Conservation (phyloP, 305 asterid genomes). For the Rubia tinctorum region DNA sequence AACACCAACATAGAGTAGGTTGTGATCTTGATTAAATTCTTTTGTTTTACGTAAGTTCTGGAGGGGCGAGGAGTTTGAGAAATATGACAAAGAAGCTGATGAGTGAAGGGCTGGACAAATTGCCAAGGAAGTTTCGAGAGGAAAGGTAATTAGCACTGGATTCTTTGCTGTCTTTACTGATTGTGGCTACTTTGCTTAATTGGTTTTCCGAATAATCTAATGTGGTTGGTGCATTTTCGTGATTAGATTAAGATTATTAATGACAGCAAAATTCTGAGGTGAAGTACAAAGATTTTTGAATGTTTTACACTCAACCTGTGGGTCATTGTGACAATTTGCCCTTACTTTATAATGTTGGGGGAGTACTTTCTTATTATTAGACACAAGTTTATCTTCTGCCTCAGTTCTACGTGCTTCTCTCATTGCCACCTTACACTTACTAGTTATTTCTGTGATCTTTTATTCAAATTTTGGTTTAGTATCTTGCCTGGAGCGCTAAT, state of each 20-base stretch:
- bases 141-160: constrained; percentile 47
- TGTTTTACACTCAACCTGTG: not conserved
- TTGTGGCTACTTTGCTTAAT: not conserved
- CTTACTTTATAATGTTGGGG: not conserved
- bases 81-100: constrained; percentile 80
- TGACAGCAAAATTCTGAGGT: too few species aligned
- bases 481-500: not conserved
- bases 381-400: too few species aligned
- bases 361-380: not conserved
- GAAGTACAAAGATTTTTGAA: too few species aligned
- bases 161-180: not conserved
- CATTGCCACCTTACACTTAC: not conserved
- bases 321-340: not conserved
- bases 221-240: not conserved
- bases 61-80: constrained; percentile 65
- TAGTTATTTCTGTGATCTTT: too few species aligned
- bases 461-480: not conserved
- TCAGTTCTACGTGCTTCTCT: not conserved
- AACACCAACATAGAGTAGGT: not conserved
- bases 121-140: constrained; percentile 79
- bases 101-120: constrained; percentile 91
- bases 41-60: constrained; percentile 24
- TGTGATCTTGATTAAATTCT: not conserved
- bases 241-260: not conserved
- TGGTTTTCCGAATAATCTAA: not conserved